A percentile compares a stretch with the other conserved stretches of the same genome.
Evolutionary conservation across 179 eudicot species (phyloP).

Genomic region (Vitellaria paradoxa): DNA sequence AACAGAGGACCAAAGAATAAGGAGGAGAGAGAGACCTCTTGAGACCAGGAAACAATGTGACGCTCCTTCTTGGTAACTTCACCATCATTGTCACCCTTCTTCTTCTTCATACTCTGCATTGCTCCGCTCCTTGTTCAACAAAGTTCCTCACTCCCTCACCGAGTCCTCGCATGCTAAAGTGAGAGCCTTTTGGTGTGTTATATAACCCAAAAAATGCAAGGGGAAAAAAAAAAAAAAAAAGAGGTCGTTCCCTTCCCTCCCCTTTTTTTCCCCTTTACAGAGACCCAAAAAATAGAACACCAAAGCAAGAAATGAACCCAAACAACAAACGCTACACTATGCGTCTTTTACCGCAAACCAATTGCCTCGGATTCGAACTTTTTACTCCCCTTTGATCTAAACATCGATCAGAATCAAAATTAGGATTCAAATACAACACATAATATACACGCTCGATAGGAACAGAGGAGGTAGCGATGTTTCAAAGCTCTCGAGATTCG

Average conservation of each 20-base stretch:
- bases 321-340: constrained; percentile 13
- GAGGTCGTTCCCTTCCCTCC: constrained; percentile 5
- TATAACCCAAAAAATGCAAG: constrained; percentile 2
- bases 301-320: background rate
- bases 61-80: constrained; percentile 60
- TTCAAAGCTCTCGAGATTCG: constrained; percentile 29
- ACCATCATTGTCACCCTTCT: constrained; percentile 17
- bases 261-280: background rate
- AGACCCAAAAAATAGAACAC: constrained; percentile 16
- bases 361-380: constrained; percentile 35
- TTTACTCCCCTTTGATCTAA: constrained; percentile 15
- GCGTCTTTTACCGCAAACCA: constrained; percentile 19
- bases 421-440: constrained; percentile 12
- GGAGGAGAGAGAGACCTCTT: constrained; percentile 45
- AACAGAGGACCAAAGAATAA: background rate
- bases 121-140: constrained; percentile 14
- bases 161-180: constrained; percentile 37
- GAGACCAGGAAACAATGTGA: constrained; percentile 92
- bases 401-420: constrained; percentile 13
- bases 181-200: constrained; percentile 10
- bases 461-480: constrained; percentile 2
- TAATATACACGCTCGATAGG: background rate
- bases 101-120: constrained; percentile 46
- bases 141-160: background rate
- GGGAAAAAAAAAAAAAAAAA: background rate